Percentiles rank a stretch among this genome's conserved stretches.
phyloP scores from a whole-genome alignment of 139 green algal species.

The Asterochloris erici region DNA sequence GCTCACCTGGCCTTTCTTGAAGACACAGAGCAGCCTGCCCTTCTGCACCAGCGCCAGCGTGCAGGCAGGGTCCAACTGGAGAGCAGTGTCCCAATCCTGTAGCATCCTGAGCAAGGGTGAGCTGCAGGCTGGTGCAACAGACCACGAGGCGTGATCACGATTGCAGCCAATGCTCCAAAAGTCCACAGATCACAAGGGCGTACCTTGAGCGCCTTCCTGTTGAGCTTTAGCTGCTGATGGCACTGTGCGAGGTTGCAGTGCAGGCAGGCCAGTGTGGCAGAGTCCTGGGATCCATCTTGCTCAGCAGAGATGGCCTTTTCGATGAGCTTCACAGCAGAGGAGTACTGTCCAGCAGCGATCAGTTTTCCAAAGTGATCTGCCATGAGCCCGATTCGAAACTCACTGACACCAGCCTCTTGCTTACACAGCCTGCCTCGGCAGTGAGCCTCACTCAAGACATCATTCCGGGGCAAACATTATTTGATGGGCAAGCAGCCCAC shows the following conservation, averaged over 20 bases:
- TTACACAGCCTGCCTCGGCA: neutral
- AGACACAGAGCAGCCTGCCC: slow-evolving; percentile 53
- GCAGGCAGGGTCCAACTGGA: slow-evolving; percentile 25
- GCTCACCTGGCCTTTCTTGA: slow-evolving; percentile 57
- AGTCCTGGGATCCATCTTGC: neutral
- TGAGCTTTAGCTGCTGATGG: slow-evolving; percentile 59
- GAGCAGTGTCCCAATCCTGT: slow-evolving; percentile 30
- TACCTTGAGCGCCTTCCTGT: slow-evolving; percentile 79
- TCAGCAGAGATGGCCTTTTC: neutral
- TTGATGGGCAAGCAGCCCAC: no score
- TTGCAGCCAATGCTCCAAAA: neutral
- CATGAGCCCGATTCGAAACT: neutral
- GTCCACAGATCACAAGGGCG: neutral
- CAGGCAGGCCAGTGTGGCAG: slow-evolving; percentile 1
- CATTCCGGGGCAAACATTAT: no score
- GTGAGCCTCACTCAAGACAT: no score
- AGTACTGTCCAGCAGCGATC: neutral
- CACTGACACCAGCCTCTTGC: neutral
- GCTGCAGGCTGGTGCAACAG: no score
- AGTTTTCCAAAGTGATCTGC: neutral
- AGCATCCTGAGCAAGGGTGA: slow-evolving; percentile 56
- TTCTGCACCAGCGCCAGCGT: slow-evolving; percentile 47
- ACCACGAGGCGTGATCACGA: neutral
- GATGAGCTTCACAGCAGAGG: slow-evolving; percentile 10
- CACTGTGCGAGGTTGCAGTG: slow-evolving; percentile 61